Evolutionary conservation across 306 rosid species (phyloP).

Genomic region (Trichosanthes truncata): DNA sequence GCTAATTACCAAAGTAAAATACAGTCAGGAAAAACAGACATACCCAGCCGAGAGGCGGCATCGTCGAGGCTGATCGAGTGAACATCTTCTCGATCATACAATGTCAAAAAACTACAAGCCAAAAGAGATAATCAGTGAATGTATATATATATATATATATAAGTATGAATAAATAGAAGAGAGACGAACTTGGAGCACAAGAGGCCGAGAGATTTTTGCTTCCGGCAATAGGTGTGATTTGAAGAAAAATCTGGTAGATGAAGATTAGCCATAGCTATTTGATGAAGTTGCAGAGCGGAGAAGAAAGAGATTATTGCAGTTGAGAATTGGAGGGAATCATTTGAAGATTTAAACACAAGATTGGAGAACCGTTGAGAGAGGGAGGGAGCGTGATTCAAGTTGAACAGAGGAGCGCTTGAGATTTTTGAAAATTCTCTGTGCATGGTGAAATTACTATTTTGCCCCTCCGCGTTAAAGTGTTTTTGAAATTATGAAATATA

Average conservation of each 20-base stretch:
- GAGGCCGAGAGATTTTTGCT: conserved; percentile 59
- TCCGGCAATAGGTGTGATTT: conserved; percentile 25
- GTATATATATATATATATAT: background rate
- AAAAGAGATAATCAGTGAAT: background rate
- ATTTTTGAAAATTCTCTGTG: background rate
- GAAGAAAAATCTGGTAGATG: background rate
- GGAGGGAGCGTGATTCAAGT: conserved; percentile 4
- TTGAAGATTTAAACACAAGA: conserved; percentile 1
- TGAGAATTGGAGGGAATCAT: conserved; percentile 11
- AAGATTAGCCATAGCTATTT: background rate
- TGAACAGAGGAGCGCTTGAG: background rate
- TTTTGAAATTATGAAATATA: too few species aligned
- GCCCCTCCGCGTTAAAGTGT: background rate
- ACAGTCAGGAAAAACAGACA: background rate
- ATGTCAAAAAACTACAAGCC: conserved; percentile 43
- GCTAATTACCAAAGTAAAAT: background rate
- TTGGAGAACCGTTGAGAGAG: conserved; percentile 5
- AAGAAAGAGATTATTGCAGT: background rate
- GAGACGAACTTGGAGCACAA: conserved; percentile 68
- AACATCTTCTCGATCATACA: conserved; percentile 57
- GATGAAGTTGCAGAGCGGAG: background rate
- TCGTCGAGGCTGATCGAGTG: conserved; percentile 71
- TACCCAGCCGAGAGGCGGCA: conserved; percentile 70
- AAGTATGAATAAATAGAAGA: background rate
- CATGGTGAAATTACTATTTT: background rate